Conservation (phyloP, 2,329 filamentous ascomycete genomes). For the Aspergillus brunneoviolaceus region DNA sequence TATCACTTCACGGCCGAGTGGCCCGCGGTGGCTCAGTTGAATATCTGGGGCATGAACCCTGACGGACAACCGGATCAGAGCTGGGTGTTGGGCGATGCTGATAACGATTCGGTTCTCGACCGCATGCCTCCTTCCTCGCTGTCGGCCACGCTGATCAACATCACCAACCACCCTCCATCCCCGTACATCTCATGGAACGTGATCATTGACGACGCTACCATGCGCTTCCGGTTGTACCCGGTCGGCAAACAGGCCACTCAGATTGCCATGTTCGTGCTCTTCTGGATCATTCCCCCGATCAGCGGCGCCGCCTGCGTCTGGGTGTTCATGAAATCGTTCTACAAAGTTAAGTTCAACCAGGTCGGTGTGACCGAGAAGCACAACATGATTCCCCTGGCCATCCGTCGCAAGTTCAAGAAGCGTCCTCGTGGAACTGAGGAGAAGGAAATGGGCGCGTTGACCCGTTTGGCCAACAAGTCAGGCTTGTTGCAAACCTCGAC, state of each 20-base stretch:
- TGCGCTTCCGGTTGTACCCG: constrained; percentile 54
- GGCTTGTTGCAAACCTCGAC: constrained; percentile 35
- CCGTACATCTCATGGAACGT: constrained; percentile 58
- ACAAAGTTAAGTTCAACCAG: constrained; percentile 62
- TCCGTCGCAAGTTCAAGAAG: constrained; percentile 8
- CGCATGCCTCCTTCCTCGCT: constrained; percentile 60
- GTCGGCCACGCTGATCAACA: constrained; percentile 57
- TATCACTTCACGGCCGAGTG: constrained; percentile 64
- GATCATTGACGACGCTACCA: constrained; percentile 55
- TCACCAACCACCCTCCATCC: constrained; percentile 53
- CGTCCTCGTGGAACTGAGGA: neutral
- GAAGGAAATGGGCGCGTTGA: constrained; percentile 25
- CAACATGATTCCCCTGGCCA: constrained; percentile 8
- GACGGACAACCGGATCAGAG: constrained; percentile 61
- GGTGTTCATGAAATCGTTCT: constrained; percentile 61
- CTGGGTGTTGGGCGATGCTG: constrained; percentile 60
- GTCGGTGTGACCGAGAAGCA: constrained; percentile 52
- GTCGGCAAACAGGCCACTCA: constrained; percentile 55
- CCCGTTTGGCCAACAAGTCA: constrained; percentile 33
- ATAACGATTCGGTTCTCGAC: constrained; percentile 60
- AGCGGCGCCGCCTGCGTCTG: constrained; percentile 52
- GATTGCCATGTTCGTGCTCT: constrained; percentile 54
- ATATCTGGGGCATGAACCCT: constrained; percentile 65
- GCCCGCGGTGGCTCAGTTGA: constrained; percentile 61
- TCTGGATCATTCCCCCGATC: constrained; percentile 53